A percentile compares a stretch with the other conserved stretches of the same genome.
Evolutionary conservation across 169 alveolate genomes (phyloP).

Genomic region (Cryptosporidium andersoni): DNA sequence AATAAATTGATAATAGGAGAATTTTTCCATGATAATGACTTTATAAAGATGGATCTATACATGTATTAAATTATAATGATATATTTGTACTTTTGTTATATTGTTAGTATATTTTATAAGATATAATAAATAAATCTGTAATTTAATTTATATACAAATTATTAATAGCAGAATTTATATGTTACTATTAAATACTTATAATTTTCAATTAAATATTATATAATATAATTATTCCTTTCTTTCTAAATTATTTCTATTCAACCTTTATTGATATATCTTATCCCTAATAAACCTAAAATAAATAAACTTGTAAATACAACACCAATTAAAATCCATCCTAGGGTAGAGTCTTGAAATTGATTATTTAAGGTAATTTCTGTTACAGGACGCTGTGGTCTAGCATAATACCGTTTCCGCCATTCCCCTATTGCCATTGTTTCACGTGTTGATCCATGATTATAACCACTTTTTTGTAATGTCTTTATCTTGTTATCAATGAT

Average conservation of each 20-base stretch:
- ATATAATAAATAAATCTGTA: too few relatives aligned
- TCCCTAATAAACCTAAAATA: slow-evolving; percentile 4
- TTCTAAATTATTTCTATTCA: neutral
- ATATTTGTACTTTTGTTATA: too few relatives aligned
- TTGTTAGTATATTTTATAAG: too few relatives aligned
- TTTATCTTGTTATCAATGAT: slow-evolving; percentile 43
- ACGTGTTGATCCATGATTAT: slow-evolving; percentile 41
- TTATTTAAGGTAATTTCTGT: neutral
- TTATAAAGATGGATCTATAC: too few relatives aligned
- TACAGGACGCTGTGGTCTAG: slow-evolving; percentile 9
- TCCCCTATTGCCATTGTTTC: slow-evolving; percentile 65
- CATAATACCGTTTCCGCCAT: slow-evolving; percentile 59
- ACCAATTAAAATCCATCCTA: slow-evolving; percentile 40
- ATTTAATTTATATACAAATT: too few relatives aligned
- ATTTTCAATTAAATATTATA: too few relatives aligned
- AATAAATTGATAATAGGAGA: too few relatives aligned
- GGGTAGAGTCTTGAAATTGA: slow-evolving; percentile 2
- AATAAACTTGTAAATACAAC: neutral
- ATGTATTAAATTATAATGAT: too few relatives aligned
- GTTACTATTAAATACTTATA: too few relatives aligned
- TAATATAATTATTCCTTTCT: too few relatives aligned
- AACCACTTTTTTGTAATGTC: slow-evolving; percentile 22
- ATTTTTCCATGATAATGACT: too few relatives aligned
- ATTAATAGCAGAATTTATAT: too few relatives aligned
- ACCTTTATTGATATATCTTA: neutral